Evolutionary conservation across 768 basidiomycete genomes (phyloP), one percentile per base, ranked within the genome.

Genomic region (Serendipita vermifera): DNA sequence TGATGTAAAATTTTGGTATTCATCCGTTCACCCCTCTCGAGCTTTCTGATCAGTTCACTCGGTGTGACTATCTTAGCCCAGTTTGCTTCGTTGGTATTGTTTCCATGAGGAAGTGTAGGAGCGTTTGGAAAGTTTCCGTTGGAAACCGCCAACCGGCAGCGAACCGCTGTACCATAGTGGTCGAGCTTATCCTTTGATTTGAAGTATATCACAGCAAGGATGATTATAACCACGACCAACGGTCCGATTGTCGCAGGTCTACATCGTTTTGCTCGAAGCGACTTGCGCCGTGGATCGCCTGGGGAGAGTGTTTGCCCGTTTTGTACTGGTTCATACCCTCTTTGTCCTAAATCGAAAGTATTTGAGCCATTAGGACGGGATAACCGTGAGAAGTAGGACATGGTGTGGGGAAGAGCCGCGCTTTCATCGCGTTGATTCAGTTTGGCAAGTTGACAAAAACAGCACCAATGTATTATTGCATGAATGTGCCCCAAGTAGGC

Each of bases 251-350:
- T n/a, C n/a, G n/a, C n/a, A n/a, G n/a, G n/a, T n/a, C n/a, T n/a
- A n/a, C n/a, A n/a, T n/a, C n/a, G n/a, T n/a, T n/a, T n/a, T n/a
- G n/a, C n/a, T n/a, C n/a, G n/a, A n/a, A n/a, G n/a, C n/a, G n/a
- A n/a, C n/a, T n/a, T n/a, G n/a, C n/a, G n/a, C n/a, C n/a, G n/a
- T n/a, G n/a, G n/a, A n/a, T n/a, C n/a, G n/a, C n/a, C n/a, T n/a
- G n/a, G n/a, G n/a, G n/a, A n/a, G n/a, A n/a, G n/a, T n/a, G n/a
- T n/a, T n/a, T n/a, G n/a, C n/a, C n/a, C n/a, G n/a, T n/a, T n/a
- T n/a, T n/a, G n/a, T n/a, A n/a, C n/a, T 31, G 26, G 46, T 51
- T n/a, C 5, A 31, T 51, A 51, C 7, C 46, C 46, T 51, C 46
- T 51, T 9, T 29, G 26, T 22, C 27, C 27, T 31, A 51, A 27